Conservation (phyloP, 2,329 filamentous ascomycete species). For the Exophiala xenobiotica region DNA sequence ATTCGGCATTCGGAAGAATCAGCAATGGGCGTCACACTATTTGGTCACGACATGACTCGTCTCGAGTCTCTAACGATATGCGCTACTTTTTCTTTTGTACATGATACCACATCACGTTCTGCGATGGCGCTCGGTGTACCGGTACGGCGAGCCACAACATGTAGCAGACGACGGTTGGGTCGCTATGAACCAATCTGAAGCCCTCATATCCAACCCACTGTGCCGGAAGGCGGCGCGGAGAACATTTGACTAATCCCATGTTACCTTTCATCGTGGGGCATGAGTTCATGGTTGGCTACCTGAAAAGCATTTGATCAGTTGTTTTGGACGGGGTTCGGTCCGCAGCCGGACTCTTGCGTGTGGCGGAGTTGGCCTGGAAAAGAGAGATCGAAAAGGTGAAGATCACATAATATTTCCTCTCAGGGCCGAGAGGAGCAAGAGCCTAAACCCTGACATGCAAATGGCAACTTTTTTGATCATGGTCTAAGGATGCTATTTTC, state of each 20-base stretch:
- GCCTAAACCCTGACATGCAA: neutral
- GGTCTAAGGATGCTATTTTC: neutral
- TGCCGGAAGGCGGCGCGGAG: constrained; percentile 5
- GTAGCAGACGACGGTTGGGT: constrained; percentile 11
- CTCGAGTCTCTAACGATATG: constrained; percentile 16
- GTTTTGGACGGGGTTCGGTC: neutral
- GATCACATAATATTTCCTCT: neutral
- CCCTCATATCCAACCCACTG: constrained; percentile 3
- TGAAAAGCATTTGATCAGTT: constrained; percentile 16
- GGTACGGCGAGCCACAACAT: constrained; percentile 14
- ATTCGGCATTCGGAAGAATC: no score
- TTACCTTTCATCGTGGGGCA: neutral
- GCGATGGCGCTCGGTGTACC: constrained; percentile 25
- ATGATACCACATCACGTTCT: constrained; percentile 26
- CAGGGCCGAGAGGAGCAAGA: neutral
- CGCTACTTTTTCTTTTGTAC: constrained; percentile 17
- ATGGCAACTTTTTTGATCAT: neutral
- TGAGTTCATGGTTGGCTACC: constrained; percentile 5
- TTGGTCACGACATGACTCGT: neutral
- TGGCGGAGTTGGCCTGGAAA: no score
- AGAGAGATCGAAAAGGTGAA: neutral
- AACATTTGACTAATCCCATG: constrained; percentile 5
- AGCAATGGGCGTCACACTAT: neutral
- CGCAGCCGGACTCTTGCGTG: constrained; percentile 18
- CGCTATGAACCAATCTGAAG: neutral